A percentile compares a stretch with the other conserved stretches of the same genome.
These are phyloP conservation scores for Pyrenophora seminiperda DNA, from an alignment of 2,329 filamentous ascomycete species.

Conservation along the genomic window DNA sequence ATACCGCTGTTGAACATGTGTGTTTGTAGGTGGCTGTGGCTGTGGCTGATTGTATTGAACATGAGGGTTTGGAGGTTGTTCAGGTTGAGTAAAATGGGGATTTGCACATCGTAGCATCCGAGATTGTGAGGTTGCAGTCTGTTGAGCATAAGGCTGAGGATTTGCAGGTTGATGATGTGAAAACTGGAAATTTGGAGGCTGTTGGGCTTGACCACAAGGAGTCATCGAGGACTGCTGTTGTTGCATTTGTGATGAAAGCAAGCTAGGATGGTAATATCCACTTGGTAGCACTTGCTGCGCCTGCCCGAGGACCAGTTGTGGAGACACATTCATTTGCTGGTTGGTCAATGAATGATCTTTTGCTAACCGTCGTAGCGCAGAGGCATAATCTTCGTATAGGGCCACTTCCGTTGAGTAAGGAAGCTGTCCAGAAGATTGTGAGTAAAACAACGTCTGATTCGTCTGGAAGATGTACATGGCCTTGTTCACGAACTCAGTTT, in stretches of 20 bases:
- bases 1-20: no score
- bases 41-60: not conserved
- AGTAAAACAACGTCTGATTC: constrained; percentile 16
- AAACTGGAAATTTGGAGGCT: no score
- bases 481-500: constrained; percentile 13
- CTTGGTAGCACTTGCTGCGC: no score
- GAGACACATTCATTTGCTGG: not conserved
- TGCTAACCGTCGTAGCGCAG: no score
- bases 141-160: no score
- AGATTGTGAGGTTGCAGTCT: no score
- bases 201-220: no score
- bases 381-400: constrained; percentile 1
- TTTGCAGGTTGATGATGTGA: no score
- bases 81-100: no score
- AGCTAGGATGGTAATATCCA: no score
- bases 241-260: not conserved
- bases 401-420: not conserved
- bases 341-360: not conserved
- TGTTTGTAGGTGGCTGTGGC: not conserved
- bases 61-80: not conserved
- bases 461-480: constrained; percentile 6
- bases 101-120: no score
- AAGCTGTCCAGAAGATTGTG: not conserved
- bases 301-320: not conserved
- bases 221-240: no score